phyloP scores from a whole-genome alignment of 2,329 filamentous ascomycete genomes.

The Onygena corvina region DNA sequence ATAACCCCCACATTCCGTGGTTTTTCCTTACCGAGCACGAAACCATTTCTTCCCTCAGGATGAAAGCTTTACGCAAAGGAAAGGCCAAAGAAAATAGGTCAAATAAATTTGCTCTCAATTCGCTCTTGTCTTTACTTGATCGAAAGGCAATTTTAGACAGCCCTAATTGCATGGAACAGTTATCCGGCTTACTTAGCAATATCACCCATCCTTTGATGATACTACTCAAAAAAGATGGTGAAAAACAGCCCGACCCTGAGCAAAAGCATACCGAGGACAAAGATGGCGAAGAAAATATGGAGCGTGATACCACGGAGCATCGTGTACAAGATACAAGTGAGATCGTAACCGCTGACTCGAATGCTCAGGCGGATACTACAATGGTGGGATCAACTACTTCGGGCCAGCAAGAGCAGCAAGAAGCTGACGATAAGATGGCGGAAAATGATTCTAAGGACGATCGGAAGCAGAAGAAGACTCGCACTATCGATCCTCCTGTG shows the following conservation, averaged over 20 bases:
- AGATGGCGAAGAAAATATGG: conserved; percentile 27
- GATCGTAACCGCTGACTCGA: conserved; percentile 17
- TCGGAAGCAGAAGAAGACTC: conserved; percentile 48
- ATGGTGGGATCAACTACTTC: conserved; percentile 28
- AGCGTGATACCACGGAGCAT: too few species aligned
- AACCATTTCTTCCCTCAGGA: conserved; percentile 62
- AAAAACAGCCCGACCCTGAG: conserved; percentile 44
- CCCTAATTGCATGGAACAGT: conserved; percentile 87
- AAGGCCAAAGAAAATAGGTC: conserved; percentile 77
- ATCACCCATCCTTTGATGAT: conserved; percentile 78
- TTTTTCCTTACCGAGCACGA: conserved; percentile 96
- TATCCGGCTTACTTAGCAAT: conserved; percentile 74
- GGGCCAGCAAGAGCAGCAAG: conserved; percentile 26
- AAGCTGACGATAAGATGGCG: conserved; percentile 25
- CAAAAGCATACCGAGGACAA: conserved; percentile 31
- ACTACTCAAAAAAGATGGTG: conserved; percentile 71
- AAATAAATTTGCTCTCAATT: conserved; percentile 83
- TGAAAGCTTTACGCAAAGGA: conserved; percentile 65
- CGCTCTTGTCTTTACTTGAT: conserved; percentile 73
- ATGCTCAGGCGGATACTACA: conserved; percentile 27
- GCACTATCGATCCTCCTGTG: conserved; percentile 61
- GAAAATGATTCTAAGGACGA: conserved; percentile 24
- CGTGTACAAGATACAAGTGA: conserved; percentile 15
- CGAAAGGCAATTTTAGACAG: conserved; percentile 95
- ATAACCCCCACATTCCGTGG: conserved; percentile 74